Evolutionary conservation across 1,284 basidiomycete genomes (phyloP).

Genomic region (Sphaerobolus stellatus): DNA sequence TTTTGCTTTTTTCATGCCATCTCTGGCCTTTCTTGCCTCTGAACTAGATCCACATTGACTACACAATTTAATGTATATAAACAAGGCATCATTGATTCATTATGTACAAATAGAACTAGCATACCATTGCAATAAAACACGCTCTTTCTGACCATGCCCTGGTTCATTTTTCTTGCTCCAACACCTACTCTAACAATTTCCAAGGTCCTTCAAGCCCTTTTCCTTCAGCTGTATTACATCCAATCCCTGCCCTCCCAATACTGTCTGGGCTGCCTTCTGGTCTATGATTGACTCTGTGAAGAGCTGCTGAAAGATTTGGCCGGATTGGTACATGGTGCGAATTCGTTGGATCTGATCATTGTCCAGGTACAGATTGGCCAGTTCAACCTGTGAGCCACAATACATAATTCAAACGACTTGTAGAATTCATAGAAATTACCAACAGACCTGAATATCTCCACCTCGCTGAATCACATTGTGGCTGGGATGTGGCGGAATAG

Average conservation of each 20-base stretch:
- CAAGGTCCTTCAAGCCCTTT: neutral
- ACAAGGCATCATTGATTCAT: neutral
- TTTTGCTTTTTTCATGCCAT: neutral
- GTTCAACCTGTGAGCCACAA: neutral
- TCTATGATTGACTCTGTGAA: neutral
- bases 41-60: neutral
- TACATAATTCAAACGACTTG: too few species aligned
- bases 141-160: neutral
- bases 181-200: neutral
- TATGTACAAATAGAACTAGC: neutral
- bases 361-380: neutral
- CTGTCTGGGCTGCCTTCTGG: neutral
- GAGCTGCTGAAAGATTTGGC: neutral
- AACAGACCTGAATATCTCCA: too few species aligned
- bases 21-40: neutral
- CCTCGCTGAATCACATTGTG: too few species aligned
- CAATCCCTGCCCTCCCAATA: neutral
- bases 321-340: neutral
- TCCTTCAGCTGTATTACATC: too few species aligned
- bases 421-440: too few species aligned
- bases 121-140: neutral
- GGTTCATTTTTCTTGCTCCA: neutral
- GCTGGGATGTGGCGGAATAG: too few species aligned
- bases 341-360: neutral
- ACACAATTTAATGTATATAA: neutral